Base-by-base conservation (phyloP, 2,329 filamentous ascomycete genomes). In the Paecilomyces variotii region DNA sequence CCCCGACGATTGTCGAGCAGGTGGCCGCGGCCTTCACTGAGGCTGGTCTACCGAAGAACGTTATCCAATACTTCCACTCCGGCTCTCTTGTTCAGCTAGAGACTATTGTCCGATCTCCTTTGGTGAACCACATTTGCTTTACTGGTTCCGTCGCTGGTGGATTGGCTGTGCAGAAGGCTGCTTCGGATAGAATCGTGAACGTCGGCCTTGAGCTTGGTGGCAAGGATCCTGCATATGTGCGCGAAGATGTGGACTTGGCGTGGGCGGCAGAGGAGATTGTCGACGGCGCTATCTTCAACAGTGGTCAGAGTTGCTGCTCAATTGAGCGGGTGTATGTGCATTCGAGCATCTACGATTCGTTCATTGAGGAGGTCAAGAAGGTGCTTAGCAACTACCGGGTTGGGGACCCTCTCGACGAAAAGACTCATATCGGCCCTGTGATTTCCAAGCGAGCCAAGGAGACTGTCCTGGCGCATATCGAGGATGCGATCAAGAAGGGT, bases 231-330 rank as follows among this genome's bases (percentile, higher is more conserved):
- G 93, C 93, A 26, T 97, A 97, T 69, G 82, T 97, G 57, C 82
- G 93, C 60, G 80, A 79, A 5, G 93, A 97, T 68, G 91, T 96
- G 1, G 91, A 97, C 71, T 76, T 96, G 54, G 85, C 85, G 54
- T 97, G 92, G 93, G 92, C 88, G 0, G 93, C 93, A 0, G 91
- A 89, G 65, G 91, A 97, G 76, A 94, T 97, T 67, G 91, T 97
- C 12, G 93, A 97, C 67, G 93, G 93, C 24, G 87, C 91, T n/a
- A 81, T 97, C 59, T 97, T 97, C 82, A 97, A 97, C 78, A 96
- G 92, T 56, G 93, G 93, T n/a, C 93, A 97, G 79, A 96, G 91
- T 72, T 97, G 93, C 80, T 97, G 93, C 76, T 89, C 91, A 26
- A 81, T 97, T 57, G 93, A 97, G 78, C 83, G 93, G 34, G 85